Base-by-base conservation (phyloP, 805 yeast species). In the Metschnikowia proteae region DNA sequence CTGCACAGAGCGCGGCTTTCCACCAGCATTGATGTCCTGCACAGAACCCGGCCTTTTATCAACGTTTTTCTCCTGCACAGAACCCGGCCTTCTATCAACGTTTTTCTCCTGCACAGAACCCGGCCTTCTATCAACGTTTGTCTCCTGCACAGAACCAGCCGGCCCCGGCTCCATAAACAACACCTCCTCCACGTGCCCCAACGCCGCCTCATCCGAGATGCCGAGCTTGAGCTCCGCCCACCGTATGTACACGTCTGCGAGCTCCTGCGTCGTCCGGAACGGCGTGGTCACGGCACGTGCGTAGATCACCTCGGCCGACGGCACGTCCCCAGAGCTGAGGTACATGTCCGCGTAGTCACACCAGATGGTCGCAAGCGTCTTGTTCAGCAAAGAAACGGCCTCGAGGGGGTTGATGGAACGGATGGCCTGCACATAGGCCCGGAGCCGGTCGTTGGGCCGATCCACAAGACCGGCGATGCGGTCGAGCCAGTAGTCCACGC, bases 211-310 rank as follows among this genome's bases (percentile, higher is more conserved):
- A 22, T 80, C 63, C 23, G 72, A 79, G 13, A 68, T 65, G 25
- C 76, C 67, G 29, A 86, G 58, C 50, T 84, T 85, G 65, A 80
- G 67, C 48, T 86, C 86, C 5, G 85, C 73, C 96, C 97, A 91
- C 13, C 75, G 76, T n/a, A 80, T 68, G 78, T 89, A 87, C 5
- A 91, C 63, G 3, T 76, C 76, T 2, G 83, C 86, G 22, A 89
- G 65, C 51, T 89, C 96, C 23, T 79, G 78, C 0, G 81, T 66
- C 11, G 74, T 66, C 26, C 70, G 75, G 65, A 76, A 89, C 5
- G 90, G 91, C 0, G 90, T 91, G 47, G 82, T 81, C 1, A 81
- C 69, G 0, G 92, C 84, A 43, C 82, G 82, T 33, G 81, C 79
- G 47, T 76, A 79, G 5, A 90, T 76, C 13, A 78, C 70, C 53